Base-by-base conservation (phyloP, 2,329 filamentous ascomycete genomes). In the Metarhizium album region DNA sequence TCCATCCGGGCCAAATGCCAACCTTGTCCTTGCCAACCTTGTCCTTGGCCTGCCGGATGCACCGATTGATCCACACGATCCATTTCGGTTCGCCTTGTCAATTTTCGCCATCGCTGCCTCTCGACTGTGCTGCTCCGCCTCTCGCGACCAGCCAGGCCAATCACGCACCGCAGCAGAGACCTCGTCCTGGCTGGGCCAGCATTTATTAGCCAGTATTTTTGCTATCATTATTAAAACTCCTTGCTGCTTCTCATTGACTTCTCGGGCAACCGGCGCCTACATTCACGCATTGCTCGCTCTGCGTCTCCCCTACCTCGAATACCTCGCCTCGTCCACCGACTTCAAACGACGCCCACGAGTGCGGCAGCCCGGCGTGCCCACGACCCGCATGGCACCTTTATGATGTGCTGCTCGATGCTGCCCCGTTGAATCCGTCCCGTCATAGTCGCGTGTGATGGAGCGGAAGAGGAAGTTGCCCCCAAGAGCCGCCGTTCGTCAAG, bases 391-490 rank as follows among this genome's bases (percentile, higher is more conserved):
- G 61, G 55, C 59, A 54, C 53, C 55, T 56, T 60, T 60, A 67
- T 62, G 55, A 67, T 67, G 64, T 51, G 56, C 56, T 46, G 47
- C 42, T 48, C 49, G n/a, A 51, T 52, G 50, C 48, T 49, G 45
- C 46, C 47, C 53, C 52, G 49, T 42, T 53, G 20, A 51, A 23
- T 23, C 33, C 13, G n/a, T n/a, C 18, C 33, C 45, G 38, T 38
- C 35, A 18, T 20, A 14, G 16, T 22, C 29, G 27, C 13, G 50
- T 53, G 55, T 37, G 45, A 84, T 84, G 80, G 81, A 84, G 69
- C 76, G 71, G 64, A 84, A 84, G 70, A 74, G 81, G 62, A 84
- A 83, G 68, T 68, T 83, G 54, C 80, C 81, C 22, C 74, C 81
- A 42, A 75, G 82, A 62, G 78, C 79, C 49, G 76, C 79, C 43